Evolutionary conservation across 2,329 filamentous ascomycete species (phyloP).

Genomic region (Exophiala dermatitidis): DNA sequence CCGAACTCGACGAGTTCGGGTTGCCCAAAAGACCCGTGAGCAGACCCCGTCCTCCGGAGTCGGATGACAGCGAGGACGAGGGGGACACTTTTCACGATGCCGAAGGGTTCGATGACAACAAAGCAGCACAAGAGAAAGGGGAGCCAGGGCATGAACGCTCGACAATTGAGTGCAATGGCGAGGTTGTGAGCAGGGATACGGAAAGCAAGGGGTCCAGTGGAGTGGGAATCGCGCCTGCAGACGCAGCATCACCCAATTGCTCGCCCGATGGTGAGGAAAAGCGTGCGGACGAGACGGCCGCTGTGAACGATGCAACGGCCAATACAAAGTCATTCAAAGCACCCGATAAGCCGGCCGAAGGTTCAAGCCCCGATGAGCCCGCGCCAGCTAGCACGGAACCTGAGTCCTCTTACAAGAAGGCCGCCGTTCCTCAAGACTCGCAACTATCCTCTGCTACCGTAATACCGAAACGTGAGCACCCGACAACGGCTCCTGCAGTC

Average conservation of each 20-base stretch:
- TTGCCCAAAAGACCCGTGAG: slow-evolving; percentile 49
- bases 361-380: background rate
- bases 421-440: slow-evolving; percentile 4
- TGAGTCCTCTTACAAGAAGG: background rate
- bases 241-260: background rate
- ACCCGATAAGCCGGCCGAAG: too few relatives aligned
- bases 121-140: slow-evolving; percentile 17
- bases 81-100: slow-evolving; percentile 35
- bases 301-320: background rate
- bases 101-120: slow-evolving; percentile 24
- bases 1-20: slow-evolving; percentile 63
- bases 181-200: background rate
- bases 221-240: background rate
- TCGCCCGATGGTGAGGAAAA: background rate
- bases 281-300: background rate
- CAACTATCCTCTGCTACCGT: slow-evolving; percentile 24
- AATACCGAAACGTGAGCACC: slow-evolving; percentile 33
- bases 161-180: background rate
- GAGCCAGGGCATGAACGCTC: background rate
- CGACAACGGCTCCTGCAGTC: slow-evolving; percentile 37
- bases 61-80: slow-evolving; percentile 36
- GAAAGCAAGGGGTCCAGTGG: slow-evolving; percentile 8
- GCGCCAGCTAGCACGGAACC: slow-evolving; percentile 21
- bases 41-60: background rate
- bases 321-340: too few relatives aligned